A percentile compares a stretch with the other conserved stretches of the same genome.
phyloP scores from a whole-genome alignment of 75 land plant species.

The Pinus taeda region DNA sequence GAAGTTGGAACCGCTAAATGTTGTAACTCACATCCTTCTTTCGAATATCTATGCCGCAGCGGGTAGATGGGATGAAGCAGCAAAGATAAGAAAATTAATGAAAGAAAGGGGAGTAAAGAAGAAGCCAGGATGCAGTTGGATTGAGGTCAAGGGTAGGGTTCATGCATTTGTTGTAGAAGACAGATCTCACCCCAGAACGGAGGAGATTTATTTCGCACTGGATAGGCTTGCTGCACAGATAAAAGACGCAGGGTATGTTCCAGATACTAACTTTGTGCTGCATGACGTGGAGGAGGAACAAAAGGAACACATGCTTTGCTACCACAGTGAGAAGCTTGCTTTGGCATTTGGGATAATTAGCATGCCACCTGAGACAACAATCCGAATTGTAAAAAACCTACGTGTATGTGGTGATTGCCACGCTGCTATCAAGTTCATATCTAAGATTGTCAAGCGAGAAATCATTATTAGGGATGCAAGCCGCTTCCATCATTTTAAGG shows the following conservation, averaged over 20 bases:
- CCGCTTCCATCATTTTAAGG: constrained; percentile 4
- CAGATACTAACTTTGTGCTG: constrained; percentile 3
- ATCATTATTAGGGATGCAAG: constrained; percentile 6
- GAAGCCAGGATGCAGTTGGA: constrained; percentile 1
- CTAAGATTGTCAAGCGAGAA: constrained; percentile 4
- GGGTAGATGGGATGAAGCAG: constrained; percentile 8
- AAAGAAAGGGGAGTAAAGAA: background rate
- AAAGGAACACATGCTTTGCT: background rate
- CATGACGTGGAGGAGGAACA: constrained; percentile 5
- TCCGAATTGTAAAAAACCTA: background rate
- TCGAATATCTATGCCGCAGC: constrained; percentile 14
- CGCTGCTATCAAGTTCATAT: constrained; percentile 9
- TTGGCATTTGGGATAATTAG: constrained; percentile 2
- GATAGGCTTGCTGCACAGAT: background rate
- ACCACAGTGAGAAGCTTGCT: constrained; percentile 7
- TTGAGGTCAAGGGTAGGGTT: constrained; percentile 9
- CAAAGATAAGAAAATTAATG: constrained; percentile 3
- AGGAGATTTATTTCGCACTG: background rate
- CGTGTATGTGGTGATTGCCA: constrained; percentile 5
- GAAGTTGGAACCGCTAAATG: constrained; percentile 8
- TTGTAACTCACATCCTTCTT: constrained; percentile 8
- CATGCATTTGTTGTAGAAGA: constrained; percentile 2
- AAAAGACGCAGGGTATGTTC: background rate
- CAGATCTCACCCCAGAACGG: background rate
- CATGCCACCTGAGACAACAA: background rate